Base-by-base conservation (phyloP, 805 yeast species). In the Komagataella mondaviorum region DNA sequence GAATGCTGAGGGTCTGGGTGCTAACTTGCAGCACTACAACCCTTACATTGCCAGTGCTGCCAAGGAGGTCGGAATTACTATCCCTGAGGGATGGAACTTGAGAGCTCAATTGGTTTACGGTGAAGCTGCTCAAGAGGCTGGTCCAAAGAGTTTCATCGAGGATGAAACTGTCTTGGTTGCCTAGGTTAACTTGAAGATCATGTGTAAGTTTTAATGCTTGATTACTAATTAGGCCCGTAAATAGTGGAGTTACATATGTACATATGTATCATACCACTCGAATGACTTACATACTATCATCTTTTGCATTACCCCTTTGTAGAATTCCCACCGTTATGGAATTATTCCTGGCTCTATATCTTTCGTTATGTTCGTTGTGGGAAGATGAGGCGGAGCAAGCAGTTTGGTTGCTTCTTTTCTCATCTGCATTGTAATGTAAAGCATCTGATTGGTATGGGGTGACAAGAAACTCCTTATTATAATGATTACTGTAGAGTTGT, bases 71-170 rank as follows among this genome's bases (percentile, higher is more conserved):
- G 73, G 67, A 56, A 6, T 8, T 30, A 60, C 58, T 47, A 64
- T 71, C 24, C 78, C 78, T 52, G 61, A 58, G 48, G 58, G 63
- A 49, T 75, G 78, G 77, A 62, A 60, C 43, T 71, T 75, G 49
- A 71, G 68, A 53, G 71, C 78, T 45, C 80, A 76, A 64, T 66
- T 76, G 57, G 76, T 71, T 45, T 77, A 77, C 54, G 81, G 81
- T 61, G 55, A 66, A 16, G 73, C 73, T 57, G 64, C 57, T 44
- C 69, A 61, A 48, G 58, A 51, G 20, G 59, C 56, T 17, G 60
- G 57, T 46, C 72, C 64, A 51, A 76, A 76, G 66, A 48, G 63
- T 10, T 75, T 67, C 60, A 63, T 66, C 39, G 75, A 73, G 22
- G 68, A 69, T 1, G 23, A 45, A 10, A 45, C 22, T 20, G 46